Base-by-base conservation (phyloP, 1,284 basidiomycete genomes). In the Irpex lacteus region DNA sequence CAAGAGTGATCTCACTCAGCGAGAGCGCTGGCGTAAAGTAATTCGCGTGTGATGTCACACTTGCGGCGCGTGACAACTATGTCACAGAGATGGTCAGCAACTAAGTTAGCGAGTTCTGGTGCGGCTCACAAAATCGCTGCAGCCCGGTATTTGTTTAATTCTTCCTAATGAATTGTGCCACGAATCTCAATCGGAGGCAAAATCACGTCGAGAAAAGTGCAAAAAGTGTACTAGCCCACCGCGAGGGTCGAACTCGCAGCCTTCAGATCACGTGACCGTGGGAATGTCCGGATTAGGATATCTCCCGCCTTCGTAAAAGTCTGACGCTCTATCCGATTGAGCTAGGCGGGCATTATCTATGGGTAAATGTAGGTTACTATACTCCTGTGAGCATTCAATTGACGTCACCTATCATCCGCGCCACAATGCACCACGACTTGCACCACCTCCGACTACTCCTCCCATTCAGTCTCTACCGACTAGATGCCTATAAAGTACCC, bases 161-260 rank as follows among this genome's bases (percentile, higher is more conserved):
- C n/a, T 32, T 32, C 32, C 32, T 5, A 32, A 32, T 32, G 2
- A 5, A 32, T 32, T 32, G 3, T 32, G 32, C 32, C 32, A 32
- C 32, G 32, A 32, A 32, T 32, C 32, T 32, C 32, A 32, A 4
- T 32, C 32, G 5, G 32, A 32, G 44, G 44, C 5, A 47, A 47
- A 47, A 47, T 47, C 13, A n/a, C 15, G 44, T 47, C 44, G n/a
- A 47, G n/a, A 13, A 47, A 11, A 47, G 32, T 34, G 32, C 44
- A 47, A 47, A 47, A 47, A 47, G 7, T 47, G 19, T 61, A 57
- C 49, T 87, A 90, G 88, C 87, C 88, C 88, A 90, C 87, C 88
- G 89, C 88, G 89, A 88, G 89, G 89, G 87, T 91, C 88, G 88
- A 91, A 91, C 88, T 88, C 87, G 88, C 88, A 91, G 87, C 88